These are phyloP conservation scores for Chalciporus sphaerocephalus DNA, from an alignment of 768 basidiomycete species.

Conservation along the genomic window DNA sequence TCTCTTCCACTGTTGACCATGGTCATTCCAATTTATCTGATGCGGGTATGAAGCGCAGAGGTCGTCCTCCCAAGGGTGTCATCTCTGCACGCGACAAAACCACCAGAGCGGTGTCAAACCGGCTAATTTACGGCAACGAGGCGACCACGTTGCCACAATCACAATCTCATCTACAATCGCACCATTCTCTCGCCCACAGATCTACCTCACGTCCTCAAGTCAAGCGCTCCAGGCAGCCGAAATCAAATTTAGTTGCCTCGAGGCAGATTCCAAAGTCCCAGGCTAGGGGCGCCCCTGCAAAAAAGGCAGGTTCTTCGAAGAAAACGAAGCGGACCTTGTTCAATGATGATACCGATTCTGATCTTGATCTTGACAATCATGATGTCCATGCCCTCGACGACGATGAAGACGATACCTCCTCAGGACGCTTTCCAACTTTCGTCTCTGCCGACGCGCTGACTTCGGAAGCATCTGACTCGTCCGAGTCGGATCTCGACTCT, in stretches of 20 bases:
- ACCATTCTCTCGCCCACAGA: constrained; percentile 13
- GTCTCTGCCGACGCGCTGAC: constrained; percentile 59
- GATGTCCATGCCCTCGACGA: constrained; percentile 31
- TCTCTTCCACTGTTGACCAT: constrained; percentile 28
- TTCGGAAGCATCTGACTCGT: constrained; percentile 45
- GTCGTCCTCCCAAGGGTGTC: constrained; percentile 52
- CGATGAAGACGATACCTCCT: constrained; percentile 30
- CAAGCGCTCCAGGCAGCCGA: constrained; percentile 17
- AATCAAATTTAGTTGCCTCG: constrained; percentile 31
- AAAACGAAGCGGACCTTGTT: constrained; percentile 13
- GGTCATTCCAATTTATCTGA: constrained; percentile 18
- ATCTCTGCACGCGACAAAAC: constrained; percentile 31
- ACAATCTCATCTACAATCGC: constrained; percentile 34
- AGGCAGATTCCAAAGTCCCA: constrained; percentile 37
- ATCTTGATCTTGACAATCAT: constrained; percentile 34
- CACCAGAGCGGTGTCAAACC: constrained; percentile 15
- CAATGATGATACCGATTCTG: constrained; percentile 21
- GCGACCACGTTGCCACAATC: constrained; percentile 33
- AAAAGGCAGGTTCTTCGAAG: constrained; percentile 19
- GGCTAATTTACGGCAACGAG: constrained; percentile 30
- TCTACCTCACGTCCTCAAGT: constrained; percentile 20
- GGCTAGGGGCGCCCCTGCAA: constrained; percentile 35
- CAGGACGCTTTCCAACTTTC: constrained; percentile 58
- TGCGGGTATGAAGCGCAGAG: constrained; percentile 43
- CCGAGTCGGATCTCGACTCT: constrained; percentile 35